A percentile compares a stretch with the other conserved stretches of the same genome.
phyloP scores from a whole-genome alignment of 2,329 filamentous ascomycete species.

The Penicillium sp. region DNA sequence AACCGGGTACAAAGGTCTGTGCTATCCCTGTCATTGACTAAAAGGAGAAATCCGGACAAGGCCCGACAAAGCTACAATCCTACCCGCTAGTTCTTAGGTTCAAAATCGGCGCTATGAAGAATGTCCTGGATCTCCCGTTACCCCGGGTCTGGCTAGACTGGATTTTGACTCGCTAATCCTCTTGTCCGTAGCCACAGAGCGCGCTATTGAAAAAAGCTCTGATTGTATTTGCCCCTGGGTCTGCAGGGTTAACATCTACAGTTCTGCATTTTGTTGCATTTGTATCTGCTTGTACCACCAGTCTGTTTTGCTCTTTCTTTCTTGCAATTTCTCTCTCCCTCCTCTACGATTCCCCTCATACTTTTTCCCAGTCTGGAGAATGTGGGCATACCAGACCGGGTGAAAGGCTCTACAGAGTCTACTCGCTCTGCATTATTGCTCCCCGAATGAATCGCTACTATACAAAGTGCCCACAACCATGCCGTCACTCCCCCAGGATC shows the following conservation, averaged over 20 bases:
- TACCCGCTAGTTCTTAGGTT: not conserved
- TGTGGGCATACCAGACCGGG: slow-evolving; percentile 22
- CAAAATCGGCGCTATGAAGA: slow-evolving; percentile 4
- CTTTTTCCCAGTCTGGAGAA: slow-evolving; percentile 1
- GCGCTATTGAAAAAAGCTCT: not conserved
- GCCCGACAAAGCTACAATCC: not conserved
- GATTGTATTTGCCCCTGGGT: not conserved
- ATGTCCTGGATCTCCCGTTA: slow-evolving; percentile 2
- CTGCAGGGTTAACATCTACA: not conserved
- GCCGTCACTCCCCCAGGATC: slow-evolving; percentile 20
- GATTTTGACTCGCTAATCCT: not conserved
- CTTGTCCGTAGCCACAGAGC: not conserved
- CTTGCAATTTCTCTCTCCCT: not conserved
- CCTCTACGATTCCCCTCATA: not conserved
- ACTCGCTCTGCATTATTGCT: not conserved
- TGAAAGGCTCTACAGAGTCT: slow-evolving; percentile 14
- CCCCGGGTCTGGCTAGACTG: slow-evolving; percentile 6
- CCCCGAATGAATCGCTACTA: not conserved
- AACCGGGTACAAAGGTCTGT: not conserved
- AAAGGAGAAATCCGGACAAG: not conserved
- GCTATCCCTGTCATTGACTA: not conserved
- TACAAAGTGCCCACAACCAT: slow-evolving; percentile 4
- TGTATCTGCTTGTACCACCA: slow-evolving; percentile 2
- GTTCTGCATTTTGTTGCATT: not conserved
- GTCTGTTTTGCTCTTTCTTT: not conserved